These are phyloP conservation scores for Vigna trinervia DNA, from an alignment of 306 rosid species.

Conservation along the genomic window DNA sequence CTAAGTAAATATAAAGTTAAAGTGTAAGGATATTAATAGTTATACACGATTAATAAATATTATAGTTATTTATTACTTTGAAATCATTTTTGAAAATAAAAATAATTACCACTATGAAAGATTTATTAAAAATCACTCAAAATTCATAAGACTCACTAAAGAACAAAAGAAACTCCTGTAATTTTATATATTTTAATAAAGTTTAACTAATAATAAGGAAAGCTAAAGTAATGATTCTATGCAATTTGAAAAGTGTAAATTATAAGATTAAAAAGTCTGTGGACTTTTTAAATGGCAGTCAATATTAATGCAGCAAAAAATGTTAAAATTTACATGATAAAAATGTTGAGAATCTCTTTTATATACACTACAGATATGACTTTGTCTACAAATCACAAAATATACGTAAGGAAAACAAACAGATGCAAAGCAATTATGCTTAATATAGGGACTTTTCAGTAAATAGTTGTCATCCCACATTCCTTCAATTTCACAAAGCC, in stretches of 20 bases:
- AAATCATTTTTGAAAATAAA: too few species aligned
- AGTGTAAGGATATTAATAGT: too few species aligned
- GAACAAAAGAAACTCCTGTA: too few species aligned
- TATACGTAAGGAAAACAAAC: neutral
- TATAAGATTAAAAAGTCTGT: neutral
- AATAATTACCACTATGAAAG: too few species aligned
- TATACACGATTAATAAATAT: too few species aligned
- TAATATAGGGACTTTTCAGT: conserved; percentile 9
- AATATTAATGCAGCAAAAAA: neutral
- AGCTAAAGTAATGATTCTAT: too few species aligned
- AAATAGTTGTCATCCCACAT: conserved; percentile 17
- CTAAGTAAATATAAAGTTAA: too few species aligned
- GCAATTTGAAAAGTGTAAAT: neutral
- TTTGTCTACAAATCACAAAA: neutral
- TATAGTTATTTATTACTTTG: too few species aligned
- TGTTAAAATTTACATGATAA: neutral
- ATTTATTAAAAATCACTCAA: too few species aligned
- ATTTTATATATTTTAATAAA: too few species aligned
- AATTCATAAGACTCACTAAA: too few species aligned
- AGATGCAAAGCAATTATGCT: neutral
- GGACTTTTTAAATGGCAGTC: neutral
- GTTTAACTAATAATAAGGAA: neutral
- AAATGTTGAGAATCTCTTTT: neutral
- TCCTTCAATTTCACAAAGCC: conserved; percentile 24
- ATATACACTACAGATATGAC: neutral